Conservation (phyloP, 768 basidiomycete species). For the Phylloporus arenicola region DNA sequence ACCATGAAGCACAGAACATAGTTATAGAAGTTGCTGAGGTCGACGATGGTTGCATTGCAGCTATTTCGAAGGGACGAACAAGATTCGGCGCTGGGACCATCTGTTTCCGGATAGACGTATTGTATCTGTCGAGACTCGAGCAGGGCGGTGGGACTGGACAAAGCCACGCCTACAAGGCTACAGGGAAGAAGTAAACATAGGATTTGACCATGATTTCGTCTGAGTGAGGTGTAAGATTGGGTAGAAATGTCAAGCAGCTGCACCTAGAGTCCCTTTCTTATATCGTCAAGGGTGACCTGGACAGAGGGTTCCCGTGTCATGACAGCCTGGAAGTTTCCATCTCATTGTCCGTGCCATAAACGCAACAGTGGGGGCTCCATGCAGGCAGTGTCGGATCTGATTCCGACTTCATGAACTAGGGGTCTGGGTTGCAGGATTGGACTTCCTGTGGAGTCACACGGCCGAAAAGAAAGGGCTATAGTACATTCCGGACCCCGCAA, state of each 20-base stretch:
- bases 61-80: slow-evolving; percentile 12
- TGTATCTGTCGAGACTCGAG: slow-evolving; percentile 12
- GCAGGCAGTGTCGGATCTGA: background rate
- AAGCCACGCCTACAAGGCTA: slow-evolving; percentile 1
- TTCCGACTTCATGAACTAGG: background rate
- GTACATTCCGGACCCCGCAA: background rate
- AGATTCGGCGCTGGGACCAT: background rate
- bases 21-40: background rate
- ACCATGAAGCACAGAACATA: background rate
- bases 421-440: background rate
- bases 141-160: background rate
- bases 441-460: background rate
- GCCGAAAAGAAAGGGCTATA: background rate
- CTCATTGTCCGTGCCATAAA: background rate
- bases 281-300: background rate
- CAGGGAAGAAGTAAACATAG: background rate
- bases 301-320: background rate
- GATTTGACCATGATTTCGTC: background rate
- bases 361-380: background rate
- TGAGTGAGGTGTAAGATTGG: background rate
- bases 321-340: background rate
- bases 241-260: background rate
- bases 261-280: background rate
- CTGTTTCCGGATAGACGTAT: background rate
- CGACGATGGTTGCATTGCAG: background rate